Base-by-base conservation (phyloP, 768 basidiomycete species). In the Exidia glandulosa region DNA sequence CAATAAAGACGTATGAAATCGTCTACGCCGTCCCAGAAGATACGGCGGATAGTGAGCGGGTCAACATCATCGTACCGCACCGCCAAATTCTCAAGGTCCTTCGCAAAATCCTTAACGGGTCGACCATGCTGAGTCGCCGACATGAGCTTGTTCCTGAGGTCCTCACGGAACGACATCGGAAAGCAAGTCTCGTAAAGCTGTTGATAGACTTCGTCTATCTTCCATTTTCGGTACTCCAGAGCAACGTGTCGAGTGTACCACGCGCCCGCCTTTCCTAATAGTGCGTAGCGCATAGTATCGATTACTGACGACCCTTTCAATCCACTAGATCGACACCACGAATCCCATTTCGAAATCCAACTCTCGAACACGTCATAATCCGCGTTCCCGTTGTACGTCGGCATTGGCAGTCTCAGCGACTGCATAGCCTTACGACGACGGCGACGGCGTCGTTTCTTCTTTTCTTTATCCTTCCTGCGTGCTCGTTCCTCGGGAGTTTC, bases 161-260 rank as follows among this genome's bases (percentile, higher is more conserved):
- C 57, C 14, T 66, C 45, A 0, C 65, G 32, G 48, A 67, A 75
- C 52, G 71, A 61, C 0, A 67, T 55, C 0, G 74, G 74, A 62
- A 76, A 77, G 34, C 75, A 74, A 27, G 72, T 72, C 25, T 75
- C 65, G 58, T 73, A 75, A n/a, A 76, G 13, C 30, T 66, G 69
- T 3, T 58, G 29, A 56, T 74, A 75, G 60, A 76, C 75, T 2
- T 65, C 29, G 4, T 63, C 34, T 0, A 75, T 33, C 0, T 30
- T 61, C 73, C 74, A 77, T 0, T 64, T 37, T 3, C 67, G 57
- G 0, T 66, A 59, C 5, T 68, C 66, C 1, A 60, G 56, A 0
- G 73, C 62, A 0, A 76, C 72, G 12, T 68, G 63, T 16, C 66
- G 61, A 0, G 65, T 64, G 47, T 74, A 76, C 47, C 73, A 75